Conservation (phyloP, 176 grass and related monocot genomes). For the Oryza nivara region DNA sequence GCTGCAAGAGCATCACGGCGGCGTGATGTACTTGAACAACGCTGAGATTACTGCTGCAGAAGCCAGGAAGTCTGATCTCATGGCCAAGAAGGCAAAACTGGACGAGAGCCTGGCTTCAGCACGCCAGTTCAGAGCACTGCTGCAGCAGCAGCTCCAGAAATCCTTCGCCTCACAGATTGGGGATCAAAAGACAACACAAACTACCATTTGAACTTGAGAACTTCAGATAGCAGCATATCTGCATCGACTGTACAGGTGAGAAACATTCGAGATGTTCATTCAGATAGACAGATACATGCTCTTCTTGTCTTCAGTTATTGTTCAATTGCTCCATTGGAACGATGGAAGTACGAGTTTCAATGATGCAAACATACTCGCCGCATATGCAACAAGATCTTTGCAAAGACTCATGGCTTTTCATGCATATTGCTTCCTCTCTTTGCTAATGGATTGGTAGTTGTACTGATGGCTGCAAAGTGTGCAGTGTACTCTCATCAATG, state of each 20-base stretch:
- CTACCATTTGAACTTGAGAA: conserved; percentile 27
- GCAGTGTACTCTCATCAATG: conserved; percentile 48
- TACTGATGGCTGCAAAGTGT: conserved; percentile 23
- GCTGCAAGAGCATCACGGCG: conserved; percentile 57
- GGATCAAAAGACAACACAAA: conserved; percentile 29
- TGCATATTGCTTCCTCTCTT: neutral
- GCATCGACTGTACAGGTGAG: neutral
- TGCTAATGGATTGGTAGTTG: neutral
- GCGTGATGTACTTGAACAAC: conserved; percentile 48
- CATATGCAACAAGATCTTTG: conserved; percentile 21
- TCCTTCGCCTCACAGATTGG: conserved; percentile 51
- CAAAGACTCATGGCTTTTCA: neutral
- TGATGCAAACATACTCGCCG: neutral
- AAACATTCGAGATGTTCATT: neutral
- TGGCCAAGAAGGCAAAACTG: conserved; percentile 65
- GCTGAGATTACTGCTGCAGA: conserved; percentile 60
- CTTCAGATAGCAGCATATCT: neutral
- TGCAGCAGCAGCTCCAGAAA: conserved; percentile 79
- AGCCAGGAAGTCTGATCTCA: conserved; percentile 67
- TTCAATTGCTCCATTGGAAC: conserved; percentile 4
- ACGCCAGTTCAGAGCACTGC: conserved; percentile 58
- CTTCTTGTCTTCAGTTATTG: neutral
- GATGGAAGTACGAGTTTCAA: neutral
- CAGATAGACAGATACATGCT: neutral
- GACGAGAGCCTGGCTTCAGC: conserved; percentile 60